Base-by-base conservation (phyloP, 2,329 filamentous ascomycete genomes). In the Helicocarpus griseus region DNA sequence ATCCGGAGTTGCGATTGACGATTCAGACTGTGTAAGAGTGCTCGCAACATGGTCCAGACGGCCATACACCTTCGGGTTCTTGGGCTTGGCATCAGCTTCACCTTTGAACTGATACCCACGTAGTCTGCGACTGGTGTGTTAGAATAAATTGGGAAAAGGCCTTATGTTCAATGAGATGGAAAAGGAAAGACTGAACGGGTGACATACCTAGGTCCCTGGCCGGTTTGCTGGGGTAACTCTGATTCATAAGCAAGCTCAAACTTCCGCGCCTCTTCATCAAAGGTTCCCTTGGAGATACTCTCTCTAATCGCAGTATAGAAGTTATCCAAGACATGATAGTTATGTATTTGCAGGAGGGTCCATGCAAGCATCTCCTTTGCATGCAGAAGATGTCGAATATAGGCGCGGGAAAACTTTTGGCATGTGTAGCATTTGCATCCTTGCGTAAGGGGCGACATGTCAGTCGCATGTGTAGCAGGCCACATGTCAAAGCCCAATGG, bases 341-440 rank as follows among this genome's bases (percentile, higher is more conserved):
- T 98, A 71, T 98, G 93, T 3, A 95, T 78, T 66, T 97, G 91
- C 6, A 98, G 76, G 6, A 98, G 76, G 0, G 85, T 87, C 93
- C 93, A 98, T 22, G 86, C 91, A 4, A 96, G 81, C 93, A 98
- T 97, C 69, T 98, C 93, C 63, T 90, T 94, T 0, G 93, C 89
- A 44, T 81, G 77, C 5, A 98, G 79, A 1, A 97, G 77, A 67
- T 98, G 93, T 57, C 89, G 85, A 33, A 98, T 64, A 68, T 87
- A 98, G 0, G 93, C 91, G 47, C 85, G 77, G 68, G 95, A 89
- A 67, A 97, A 91, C 17, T 79, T 79, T 1, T 75, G 80, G 74
- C 93, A 98, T 21, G 89, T 76, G 66, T 95, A 91, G 75, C 93
- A 98, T 48, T 70, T 60, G 67, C 93, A 98, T 14, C 69, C 76